A percentile compares a stretch with the other conserved stretches of the same genome.
These are phyloP conservation scores for Nitzschia sp. DNA, from an alignment of 108 stramenopile species.

Conservation along the genomic window DNA sequence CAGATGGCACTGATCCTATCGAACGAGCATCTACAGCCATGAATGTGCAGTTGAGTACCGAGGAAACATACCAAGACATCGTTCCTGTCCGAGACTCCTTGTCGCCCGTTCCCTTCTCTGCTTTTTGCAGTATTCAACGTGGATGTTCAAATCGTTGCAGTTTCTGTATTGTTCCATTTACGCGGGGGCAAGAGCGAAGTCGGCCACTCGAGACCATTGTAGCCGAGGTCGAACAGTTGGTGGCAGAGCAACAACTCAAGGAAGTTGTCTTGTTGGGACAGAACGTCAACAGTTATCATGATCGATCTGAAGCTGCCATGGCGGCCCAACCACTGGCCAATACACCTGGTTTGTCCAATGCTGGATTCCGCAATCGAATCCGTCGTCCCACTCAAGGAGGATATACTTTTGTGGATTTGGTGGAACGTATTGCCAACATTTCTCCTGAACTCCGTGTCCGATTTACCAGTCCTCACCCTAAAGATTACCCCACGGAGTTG, in stretches of 20 bases:
- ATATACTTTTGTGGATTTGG: slow-evolving; percentile 92
- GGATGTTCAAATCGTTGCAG: slow-evolving; percentile 89
- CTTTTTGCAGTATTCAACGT: slow-evolving; percentile 95
- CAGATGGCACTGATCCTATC: not conserved
- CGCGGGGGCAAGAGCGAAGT: slow-evolving; percentile 90
- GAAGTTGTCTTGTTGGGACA: slow-evolving; percentile 96
- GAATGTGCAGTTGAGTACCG: slow-evolving; percentile 89
- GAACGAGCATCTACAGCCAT: slow-evolving; percentile 50
- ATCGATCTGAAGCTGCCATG: slow-evolving; percentile 55
- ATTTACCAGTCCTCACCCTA: slow-evolving; percentile 98
- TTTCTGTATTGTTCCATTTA: slow-evolving; percentile 99
- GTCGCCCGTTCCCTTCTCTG: slow-evolving; percentile 41
- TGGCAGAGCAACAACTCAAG: slow-evolving; percentile 80
- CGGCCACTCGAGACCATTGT: slow-evolving; percentile 87
- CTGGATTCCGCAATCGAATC: slow-evolving; percentile 84
- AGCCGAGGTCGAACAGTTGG: slow-evolving; percentile 71
- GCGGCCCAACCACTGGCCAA: slow-evolving; percentile 25
- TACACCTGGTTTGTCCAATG: slow-evolving; percentile 58
- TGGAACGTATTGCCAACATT: slow-evolving; percentile 76
- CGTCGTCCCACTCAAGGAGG: slow-evolving; percentile 72
- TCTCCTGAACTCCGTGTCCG: slow-evolving; percentile 93
- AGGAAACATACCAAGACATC: slow-evolving; percentile 98
- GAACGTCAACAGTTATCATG: slow-evolving; percentile 99
- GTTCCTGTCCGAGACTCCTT: slow-evolving; percentile 79
- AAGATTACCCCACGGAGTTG: slow-evolving; percentile 92